These are phyloP conservation scores for Sporothrix curviconia DNA, from an alignment of 2,329 filamentous ascomycete genomes.

Conservation along the genomic window DNA sequence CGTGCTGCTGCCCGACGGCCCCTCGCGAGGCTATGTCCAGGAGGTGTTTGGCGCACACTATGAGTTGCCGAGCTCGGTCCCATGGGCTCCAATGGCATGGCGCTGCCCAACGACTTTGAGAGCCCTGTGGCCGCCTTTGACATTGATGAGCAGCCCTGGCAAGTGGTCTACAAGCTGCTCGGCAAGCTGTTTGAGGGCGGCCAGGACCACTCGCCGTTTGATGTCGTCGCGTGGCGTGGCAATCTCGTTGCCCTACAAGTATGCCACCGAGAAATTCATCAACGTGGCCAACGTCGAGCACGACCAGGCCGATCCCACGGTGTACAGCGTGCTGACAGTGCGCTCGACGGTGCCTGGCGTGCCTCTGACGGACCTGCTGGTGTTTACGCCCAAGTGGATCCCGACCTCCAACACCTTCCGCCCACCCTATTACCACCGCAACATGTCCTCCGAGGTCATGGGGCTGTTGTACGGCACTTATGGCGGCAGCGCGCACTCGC, in stretches of 20 bases:
- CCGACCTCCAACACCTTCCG: slow-evolving; percentile 56
- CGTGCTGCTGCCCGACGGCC: slow-evolving; percentile 40
- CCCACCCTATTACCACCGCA: slow-evolving; percentile 60
- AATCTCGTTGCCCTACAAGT: slow-evolving; percentile 57
- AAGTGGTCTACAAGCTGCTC: slow-evolving; percentile 54
- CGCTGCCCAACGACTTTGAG: slow-evolving; percentile 60
- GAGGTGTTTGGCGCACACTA: slow-evolving; percentile 61
- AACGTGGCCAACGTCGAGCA: slow-evolving; percentile 39
- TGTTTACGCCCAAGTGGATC: slow-evolving; percentile 61
- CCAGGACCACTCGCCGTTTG: slow-evolving; percentile 61
- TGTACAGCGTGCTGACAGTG: slow-evolving; percentile 59
- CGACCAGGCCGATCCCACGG: slow-evolving; percentile 58
- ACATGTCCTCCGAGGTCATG: slow-evolving; percentile 51
- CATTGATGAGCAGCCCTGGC: slow-evolving; percentile 36
- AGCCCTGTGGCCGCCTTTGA: slow-evolving; percentile 54
- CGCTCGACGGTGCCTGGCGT: slow-evolving; percentile 29
- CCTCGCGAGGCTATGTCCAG: slow-evolving; percentile 51
- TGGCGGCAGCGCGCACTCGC: slow-evolving; percentile 22
- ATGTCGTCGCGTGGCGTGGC: slow-evolving; percentile 37
- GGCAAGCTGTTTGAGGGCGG: slow-evolving; percentile 54
- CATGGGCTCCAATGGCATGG: slow-evolving; percentile 59
- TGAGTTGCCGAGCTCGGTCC: slow-evolving; percentile 59
- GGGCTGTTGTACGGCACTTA: slow-evolving; percentile 39
- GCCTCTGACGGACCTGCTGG: slow-evolving; percentile 54
- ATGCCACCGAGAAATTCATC: slow-evolving; percentile 51